Percentiles rank a stretch among this genome's conserved stretches.
Evolutionary conservation across 495 filamentous ascomycete genomes (phyloP).

Genomic region (Eremomyces bilateralis): DNA sequence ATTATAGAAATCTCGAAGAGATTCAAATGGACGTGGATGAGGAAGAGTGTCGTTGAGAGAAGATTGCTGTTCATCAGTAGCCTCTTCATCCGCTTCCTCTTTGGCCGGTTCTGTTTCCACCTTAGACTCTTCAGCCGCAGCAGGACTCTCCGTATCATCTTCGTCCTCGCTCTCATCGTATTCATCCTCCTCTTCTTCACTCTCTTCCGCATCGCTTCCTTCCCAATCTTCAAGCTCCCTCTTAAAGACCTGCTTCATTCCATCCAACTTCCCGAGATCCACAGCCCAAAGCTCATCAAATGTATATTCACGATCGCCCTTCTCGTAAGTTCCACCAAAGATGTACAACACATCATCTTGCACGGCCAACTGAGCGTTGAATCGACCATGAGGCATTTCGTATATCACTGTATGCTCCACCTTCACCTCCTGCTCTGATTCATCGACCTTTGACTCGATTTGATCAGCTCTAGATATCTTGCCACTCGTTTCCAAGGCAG

Average conservation of each 20-base stretch:
- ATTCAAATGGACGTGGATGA: conserved; percentile 72
- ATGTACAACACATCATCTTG: conserved; percentile 84
- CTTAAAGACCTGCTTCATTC: conserved; percentile 71
- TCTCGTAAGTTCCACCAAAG: conserved; percentile 86
- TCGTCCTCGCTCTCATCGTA: conserved; percentile 49
- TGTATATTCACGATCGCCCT: conserved; percentile 79
- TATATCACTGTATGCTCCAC: conserved; percentile 29
- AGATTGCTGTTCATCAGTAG: conserved; percentile 16
- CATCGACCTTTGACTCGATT: conserved; percentile 22
- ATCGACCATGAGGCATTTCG: conserved; percentile 68
- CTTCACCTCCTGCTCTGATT: conserved; percentile 32
- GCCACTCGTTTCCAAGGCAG: conserved; percentile 50
- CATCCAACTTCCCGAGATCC: conserved; percentile 78
- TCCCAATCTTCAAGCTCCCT: conserved; percentile 71
- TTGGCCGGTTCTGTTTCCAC: conserved; percentile 11
- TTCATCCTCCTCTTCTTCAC: conserved; percentile 33
- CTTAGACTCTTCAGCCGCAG: conserved; percentile 6
- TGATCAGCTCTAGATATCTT: conserved; percentile 32
- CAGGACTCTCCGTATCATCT: conserved; percentile 18
- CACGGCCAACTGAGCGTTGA: conserved; percentile 75
- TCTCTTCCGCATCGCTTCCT: conserved; percentile 27
- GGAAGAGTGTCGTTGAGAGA: conserved; percentile 35
- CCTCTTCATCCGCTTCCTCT: conserved; percentile 26
- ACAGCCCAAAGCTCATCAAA: conserved; percentile 88
- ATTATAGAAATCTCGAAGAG: conserved; percentile 73